Base-by-base conservation (phyloP, 208 protist genomes). In the Trypanosomatidae sp. region DNA sequence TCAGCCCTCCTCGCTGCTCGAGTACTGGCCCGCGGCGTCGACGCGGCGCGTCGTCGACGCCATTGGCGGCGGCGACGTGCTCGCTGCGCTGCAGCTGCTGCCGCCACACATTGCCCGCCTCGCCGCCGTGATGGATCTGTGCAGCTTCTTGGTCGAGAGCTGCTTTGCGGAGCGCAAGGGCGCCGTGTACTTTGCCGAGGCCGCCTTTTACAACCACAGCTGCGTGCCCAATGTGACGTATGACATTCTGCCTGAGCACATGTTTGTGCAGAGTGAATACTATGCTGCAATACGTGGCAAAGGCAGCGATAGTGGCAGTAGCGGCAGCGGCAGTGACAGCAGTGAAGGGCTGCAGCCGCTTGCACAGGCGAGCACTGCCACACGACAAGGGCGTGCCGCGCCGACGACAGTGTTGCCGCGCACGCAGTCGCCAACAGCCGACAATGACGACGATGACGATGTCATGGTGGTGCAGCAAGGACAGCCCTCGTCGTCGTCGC, bases 141-240 rank as follows among this genome's bases (percentile, higher is more conserved):
- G 88, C 59, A 82, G 72, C 46, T 88, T 92, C 38, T 72, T 89
- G 8, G 79, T 92, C 21, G 78, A 92, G 50, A 84, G 73, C 33
- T 85, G 47, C 44, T 83, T 75, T 30, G 74, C 73, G 24, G 73
- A 88, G 56, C 75, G 79, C 5, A 88, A 83, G 35, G 84, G 84
- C 22, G 87, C 87, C 75, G 84, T 72, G 7, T 92, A 92, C 66
- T 92, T 87, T 43, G 78, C 84, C 4, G 78, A 89, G 57, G 84
- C 84, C 0, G 84, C 75, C 11, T 89, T 88, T 42, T 46, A 88
- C 13, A 92, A 92, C 33, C 84, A 92, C 65, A 92, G 84, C 71
- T 92, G 84, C 47, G 33, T 43, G 16, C 79, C 84, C 7, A 92
- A 92, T 58, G 64, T 72, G 13, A 76, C 66, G 23, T 92, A 92